Base-by-base conservation (phyloP, 805 yeast genomes). In the Schwanniomyces sp. region DNA sequence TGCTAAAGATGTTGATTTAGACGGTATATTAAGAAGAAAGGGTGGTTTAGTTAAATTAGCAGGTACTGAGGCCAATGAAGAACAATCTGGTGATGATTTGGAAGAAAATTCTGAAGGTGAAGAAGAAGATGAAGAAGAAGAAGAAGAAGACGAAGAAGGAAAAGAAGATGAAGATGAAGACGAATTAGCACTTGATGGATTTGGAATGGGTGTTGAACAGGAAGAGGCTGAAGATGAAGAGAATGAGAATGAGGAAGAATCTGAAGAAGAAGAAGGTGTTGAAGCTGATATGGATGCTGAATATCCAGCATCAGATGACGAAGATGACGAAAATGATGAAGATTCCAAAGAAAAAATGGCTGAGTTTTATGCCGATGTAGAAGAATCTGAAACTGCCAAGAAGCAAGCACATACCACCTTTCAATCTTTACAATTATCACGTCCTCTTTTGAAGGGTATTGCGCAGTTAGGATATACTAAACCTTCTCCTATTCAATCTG, bases 401-500 rank as follows among this genome's bases (percentile, higher is more conserved):
- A 70, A 70, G 12, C 76, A 74, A 32, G 62, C 74, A 0, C 88
- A 86, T 62, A 71, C 75, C 36, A 80, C 85, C 7, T 94, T 94
- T 72, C 86, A 87, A 56, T 75, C 87, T 0, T 71, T 94, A 46
- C 84, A 87, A 41, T 76, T 94, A 25, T 91, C 98, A 2, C 82
- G 99, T 59, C 99, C 99, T 1, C 81, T 92, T 10, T 72, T 92
- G 51, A 88, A 88, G 61, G 96, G 96, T 34, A 70, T 94, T 45
- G 76, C 87, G 11, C 84, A 84, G 28, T 74, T 94, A 34, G 96
- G 96, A 6, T 94, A 91, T 64, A 63, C 82, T n/a, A 80, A 79
- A 43, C 99, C 99, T 7, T 87, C 97, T 0, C 96, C 97, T 11
- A 89, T 94, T 71, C 99, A 94, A 73, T 77, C 91, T 51, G 88